phyloP scores from a whole-genome alignment of 1,284 basidiomycete species.

The Ustilago nuda region DNA sequence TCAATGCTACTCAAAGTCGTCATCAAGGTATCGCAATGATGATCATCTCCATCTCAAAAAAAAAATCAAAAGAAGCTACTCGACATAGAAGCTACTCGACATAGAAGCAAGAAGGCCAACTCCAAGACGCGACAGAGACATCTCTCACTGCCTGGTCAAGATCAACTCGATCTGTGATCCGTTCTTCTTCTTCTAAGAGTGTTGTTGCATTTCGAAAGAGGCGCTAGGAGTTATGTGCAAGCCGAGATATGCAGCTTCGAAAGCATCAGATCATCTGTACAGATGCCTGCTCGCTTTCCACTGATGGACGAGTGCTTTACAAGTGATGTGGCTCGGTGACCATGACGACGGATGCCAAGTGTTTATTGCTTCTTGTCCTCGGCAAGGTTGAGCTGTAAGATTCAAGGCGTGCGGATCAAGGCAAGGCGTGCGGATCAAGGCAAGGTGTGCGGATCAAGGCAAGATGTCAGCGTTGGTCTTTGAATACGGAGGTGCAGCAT shows the following conservation, averaged over 20 bases:
- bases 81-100: no score
- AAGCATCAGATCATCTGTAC: constrained; percentile 1
- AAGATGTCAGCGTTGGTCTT: background rate
- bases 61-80: no score
- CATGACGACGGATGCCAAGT: constrained; percentile 9
- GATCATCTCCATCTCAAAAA: no score
- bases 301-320: background rate
- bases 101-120: no score
- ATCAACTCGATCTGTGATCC: background rate
- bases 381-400: constrained; percentile 51
- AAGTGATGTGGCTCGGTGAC: background rate
- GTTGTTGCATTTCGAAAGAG: background rate
- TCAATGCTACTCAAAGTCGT: no score
- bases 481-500: background rate
- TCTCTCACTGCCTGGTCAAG: no score
- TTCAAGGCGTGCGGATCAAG: background rate
- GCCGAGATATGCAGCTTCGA: background rate
- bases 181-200: constrained; percentile 1
- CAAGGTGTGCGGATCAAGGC: background rate
- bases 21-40: no score
- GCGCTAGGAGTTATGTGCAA: background rate
- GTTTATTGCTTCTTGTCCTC: constrained; percentile 55
- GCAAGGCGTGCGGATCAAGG: background rate
- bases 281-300: background rate
- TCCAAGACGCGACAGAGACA: no score